These are phyloP conservation scores for Blastobotrys buckinghamii DNA, from an alignment of 1,139 yeast species.

Conservation along the genomic window DNA sequence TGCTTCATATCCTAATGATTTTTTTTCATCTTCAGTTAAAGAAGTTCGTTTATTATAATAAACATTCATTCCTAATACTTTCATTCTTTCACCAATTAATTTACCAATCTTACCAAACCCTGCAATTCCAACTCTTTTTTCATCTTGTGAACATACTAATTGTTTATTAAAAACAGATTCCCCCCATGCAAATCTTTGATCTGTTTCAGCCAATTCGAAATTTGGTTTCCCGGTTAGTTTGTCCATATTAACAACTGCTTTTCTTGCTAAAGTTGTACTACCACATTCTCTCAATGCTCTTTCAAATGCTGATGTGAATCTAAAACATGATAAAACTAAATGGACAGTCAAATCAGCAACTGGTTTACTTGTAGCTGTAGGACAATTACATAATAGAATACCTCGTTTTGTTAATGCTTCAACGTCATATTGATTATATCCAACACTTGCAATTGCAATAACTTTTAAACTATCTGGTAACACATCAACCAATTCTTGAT, in stretches of 20 bases:
- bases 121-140: conserved; percentile 58
- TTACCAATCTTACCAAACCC: conserved; percentile 80
- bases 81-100: conserved; percentile 52
- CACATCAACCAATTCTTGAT: conserved; percentile 40
- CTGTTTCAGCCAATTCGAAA: conserved; percentile 29
- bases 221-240: conserved; percentile 27
- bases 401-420: conserved; percentile 37
- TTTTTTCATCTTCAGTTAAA: conserved; percentile 35
- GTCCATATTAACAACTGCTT: conserved; percentile 21
- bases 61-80: conserved; percentile 59
- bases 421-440: conserved; percentile 57
- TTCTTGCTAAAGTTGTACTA: conserved; percentile 43
- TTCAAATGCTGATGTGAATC: conserved; percentile 53
- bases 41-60: conserved; percentile 55
- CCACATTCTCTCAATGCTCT: conserved; percentile 36
- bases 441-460: conserved; percentile 65
- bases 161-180: conserved; percentile 13
- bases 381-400: conserved; percentile 56
- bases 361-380: conserved; percentile 49
- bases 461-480: conserved; percentile 51
- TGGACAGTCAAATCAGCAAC: conserved; percentile 75
- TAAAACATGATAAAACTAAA: conserved; percentile 54
- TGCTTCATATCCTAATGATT: conserved; percentile 37
- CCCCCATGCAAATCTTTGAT: conserved; percentile 15
- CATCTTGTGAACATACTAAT: conserved; percentile 38